Evolutionary conservation across 2,329 filamentous ascomycete species (phyloP).

Genomic region (Penicillium sp.): DNA sequence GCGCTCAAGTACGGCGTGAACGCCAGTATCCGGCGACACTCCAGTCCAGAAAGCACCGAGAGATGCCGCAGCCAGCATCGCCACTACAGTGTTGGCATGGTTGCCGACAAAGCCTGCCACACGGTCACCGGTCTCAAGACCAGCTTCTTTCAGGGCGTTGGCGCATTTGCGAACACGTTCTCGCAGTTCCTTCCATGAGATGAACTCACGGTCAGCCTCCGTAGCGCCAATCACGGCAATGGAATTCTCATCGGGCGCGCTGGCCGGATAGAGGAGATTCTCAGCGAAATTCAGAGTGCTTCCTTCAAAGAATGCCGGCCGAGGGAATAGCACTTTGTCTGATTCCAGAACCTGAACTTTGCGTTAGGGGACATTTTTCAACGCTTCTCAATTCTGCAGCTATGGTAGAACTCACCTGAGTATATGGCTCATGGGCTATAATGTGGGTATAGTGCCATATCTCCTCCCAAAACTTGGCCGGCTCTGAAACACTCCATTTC

Average conservation of each 20-base stretch:
- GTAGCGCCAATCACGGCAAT: slow-evolving; percentile 75
- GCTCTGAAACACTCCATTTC: slow-evolving; percentile 74
- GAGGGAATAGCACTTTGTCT: slow-evolving; percentile 70
- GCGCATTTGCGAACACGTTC: slow-evolving; percentile 71
- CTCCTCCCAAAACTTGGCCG: slow-evolving; percentile 75
- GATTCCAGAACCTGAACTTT: slow-evolving; percentile 59
- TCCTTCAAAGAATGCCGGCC: slow-evolving; percentile 77
- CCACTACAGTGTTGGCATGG: slow-evolving; percentile 77
- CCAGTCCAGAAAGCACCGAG: slow-evolving; percentile 89
- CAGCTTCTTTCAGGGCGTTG: slow-evolving; percentile 61
- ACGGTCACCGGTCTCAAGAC: slow-evolving; percentile 58
- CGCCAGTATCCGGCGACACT: slow-evolving; percentile 86
- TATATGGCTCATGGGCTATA: slow-evolving; percentile 58
- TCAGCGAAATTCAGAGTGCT: slow-evolving; percentile 86
- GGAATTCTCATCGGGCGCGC: slow-evolving; percentile 52
- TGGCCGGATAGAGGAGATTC: slow-evolving; percentile 77
- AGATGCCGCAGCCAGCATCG: slow-evolving; percentile 76
- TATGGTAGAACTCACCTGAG: slow-evolving; percentile 27
- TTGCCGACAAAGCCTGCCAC: slow-evolving; percentile 79
- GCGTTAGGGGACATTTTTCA: neutral
- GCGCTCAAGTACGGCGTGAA: slow-evolving; percentile 83
- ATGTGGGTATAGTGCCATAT: slow-evolving; percentile 80
- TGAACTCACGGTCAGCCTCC: slow-evolving; percentile 60
- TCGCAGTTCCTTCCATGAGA: slow-evolving; percentile 75
- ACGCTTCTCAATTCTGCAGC: neutral